These are phyloP conservation scores for Daldinia loculata DNA, from an alignment of 495 filamentous ascomycete genomes.

Conservation along the genomic window DNA sequence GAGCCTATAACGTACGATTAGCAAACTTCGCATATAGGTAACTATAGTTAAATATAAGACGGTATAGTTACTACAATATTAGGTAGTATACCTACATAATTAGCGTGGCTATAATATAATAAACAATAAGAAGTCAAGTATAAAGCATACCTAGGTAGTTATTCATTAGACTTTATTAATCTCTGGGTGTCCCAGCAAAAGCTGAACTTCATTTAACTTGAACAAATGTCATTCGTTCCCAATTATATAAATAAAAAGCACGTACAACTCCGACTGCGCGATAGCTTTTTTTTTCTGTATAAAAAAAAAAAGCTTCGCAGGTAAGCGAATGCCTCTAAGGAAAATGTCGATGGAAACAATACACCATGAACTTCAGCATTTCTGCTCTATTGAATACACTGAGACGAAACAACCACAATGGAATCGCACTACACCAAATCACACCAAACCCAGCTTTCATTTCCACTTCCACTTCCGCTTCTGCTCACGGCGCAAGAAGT, in stretches of 20 bases:
- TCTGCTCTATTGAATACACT: conserved; percentile 46
- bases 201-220: neutral
- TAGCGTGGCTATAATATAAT: neutral
- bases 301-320: neutral
- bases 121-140: neutral
- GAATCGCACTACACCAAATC: conserved; percentile 32
- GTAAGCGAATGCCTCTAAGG: conserved; percentile 20
- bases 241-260: neutral
- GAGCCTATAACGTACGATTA: conserved; percentile 30
- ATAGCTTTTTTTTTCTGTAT: neutral
- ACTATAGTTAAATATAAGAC: too few relatives aligned
- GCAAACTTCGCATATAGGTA: neutral
- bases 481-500: neutral
- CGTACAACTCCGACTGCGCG: neutral
- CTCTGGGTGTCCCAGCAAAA: neutral
- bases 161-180: neutral
- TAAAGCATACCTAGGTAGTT: neutral
- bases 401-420: conserved; percentile 7
- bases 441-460: neutral
- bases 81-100: too few relatives aligned
- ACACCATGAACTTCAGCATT: conserved; percentile 10
- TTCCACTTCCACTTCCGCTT: conserved; percentile 12
- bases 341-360: conserved; percentile 1
- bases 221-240: neutral
- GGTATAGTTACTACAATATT: too few relatives aligned